Evolutionary conservation across 176 grass and related monocot genomes (phyloP), one percentile per base, ranked within the genome.

Genomic region (Lolium rigidum): DNA sequence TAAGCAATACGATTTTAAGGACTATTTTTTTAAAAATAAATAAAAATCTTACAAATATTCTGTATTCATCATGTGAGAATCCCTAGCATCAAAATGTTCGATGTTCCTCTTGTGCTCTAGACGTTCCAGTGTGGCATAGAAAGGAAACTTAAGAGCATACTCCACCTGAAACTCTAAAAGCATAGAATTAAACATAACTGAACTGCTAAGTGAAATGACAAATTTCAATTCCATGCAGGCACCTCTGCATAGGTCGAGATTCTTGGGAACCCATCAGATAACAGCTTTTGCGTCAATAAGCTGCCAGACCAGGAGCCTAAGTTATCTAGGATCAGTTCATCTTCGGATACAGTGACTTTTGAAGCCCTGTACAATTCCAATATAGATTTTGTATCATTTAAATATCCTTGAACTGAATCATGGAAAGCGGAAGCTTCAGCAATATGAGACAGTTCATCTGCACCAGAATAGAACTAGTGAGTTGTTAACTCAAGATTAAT

Each of bases 341-440:
- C 70, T 68, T 76, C 69, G 28, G 41, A 88, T 88, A 93, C 49
- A 83, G 60, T 91, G 22, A 89, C 82, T 91, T 90, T 87, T 88
- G 95, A 97, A 58, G 92, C 92, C 78, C 81, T 93, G 81, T 97
- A 91, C 43, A 97, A 63, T 89, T 97, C 92, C 67, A 97, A 20
- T 78, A 92, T 24, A 25, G 90, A 88, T 80, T 87, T 81, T 74
- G 90, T 86, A 82, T 97, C 90, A 89, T 87, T 88, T 49, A 97
- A 47, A 80, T 97, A 82, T 69, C 92, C 92, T 87, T 94, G 68
- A 81, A 89, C 50, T 86, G 95, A 92, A 84, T 89, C 51, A 64
- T 20, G 21, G 51, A 94, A 97, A 79, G 39, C 81, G 20, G 62
- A 77, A 48, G 35, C 22, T 51, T 92, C 90, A 38, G 54, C 69